phyloP scores from a whole-genome alignment of 1,139 yeast genomes.

The Lodderomyces oxycetoniae region DNA sequence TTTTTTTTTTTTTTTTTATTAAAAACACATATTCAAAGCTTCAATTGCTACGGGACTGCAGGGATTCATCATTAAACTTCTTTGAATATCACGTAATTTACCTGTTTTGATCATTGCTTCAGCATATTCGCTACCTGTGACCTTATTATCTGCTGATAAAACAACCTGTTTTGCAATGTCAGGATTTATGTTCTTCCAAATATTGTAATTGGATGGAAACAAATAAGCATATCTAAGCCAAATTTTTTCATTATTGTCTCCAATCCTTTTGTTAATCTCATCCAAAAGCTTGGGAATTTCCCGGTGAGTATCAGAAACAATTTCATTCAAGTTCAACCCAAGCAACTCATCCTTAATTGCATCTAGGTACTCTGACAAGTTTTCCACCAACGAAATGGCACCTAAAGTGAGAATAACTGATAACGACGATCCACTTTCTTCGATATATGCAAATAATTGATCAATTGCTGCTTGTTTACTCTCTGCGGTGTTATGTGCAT shows the following conservation, averaged over 20 bases:
- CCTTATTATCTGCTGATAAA: slow-evolving; percentile 43
- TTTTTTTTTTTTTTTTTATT: too few relatives aligned
- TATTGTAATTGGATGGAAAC: slow-evolving; percentile 63
- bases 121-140: slow-evolving; percentile 50
- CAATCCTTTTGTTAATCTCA: slow-evolving; percentile 41
- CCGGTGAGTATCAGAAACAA: slow-evolving; percentile 47
- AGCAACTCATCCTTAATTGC: slow-evolving; percentile 67
- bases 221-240: slow-evolving; percentile 72
- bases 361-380: slow-evolving; percentile 52
- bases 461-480: slow-evolving; percentile 78
- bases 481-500: slow-evolving; percentile 68
- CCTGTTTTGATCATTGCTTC: slow-evolving; percentile 46
- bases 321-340: slow-evolving; percentile 42
- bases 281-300: slow-evolving; percentile 59
- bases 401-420: slow-evolving; percentile 70
- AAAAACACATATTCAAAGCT: background rate
- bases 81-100: slow-evolving; percentile 50
- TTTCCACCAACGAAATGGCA: slow-evolving; percentile 69
- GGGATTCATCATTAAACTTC: slow-evolving; percentile 45
- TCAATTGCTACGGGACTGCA: slow-evolving; percentile 1
- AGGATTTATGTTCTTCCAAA: slow-evolving; percentile 63
- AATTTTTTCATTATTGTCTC: slow-evolving; percentile 19
- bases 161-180: slow-evolving; percentile 47
- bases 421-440: slow-evolving; percentile 58
- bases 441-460: slow-evolving; percentile 61